These are phyloP conservation scores for Zasmidium cellare DNA, from an alignment of 2,329 filamentous ascomycete species.

Conservation along the genomic window DNA sequence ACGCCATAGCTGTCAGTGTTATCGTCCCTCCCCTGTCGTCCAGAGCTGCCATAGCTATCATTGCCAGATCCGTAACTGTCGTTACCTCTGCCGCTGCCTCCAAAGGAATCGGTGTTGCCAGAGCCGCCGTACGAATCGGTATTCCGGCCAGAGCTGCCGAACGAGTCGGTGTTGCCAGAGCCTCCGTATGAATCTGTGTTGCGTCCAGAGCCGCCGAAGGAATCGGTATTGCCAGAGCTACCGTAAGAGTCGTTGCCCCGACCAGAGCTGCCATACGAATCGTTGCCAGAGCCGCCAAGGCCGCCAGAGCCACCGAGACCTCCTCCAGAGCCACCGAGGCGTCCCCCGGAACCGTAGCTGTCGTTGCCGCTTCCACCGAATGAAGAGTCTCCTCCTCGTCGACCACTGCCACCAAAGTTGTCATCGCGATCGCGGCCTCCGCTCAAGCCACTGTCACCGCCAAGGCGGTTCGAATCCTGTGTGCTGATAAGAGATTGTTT, in stretches of 20 bases:
- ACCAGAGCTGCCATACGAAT: background rate
- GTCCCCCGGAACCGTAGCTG: background rate
- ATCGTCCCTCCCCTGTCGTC: slow-evolving; percentile 2
- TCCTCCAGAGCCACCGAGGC: slow-evolving; percentile 5
- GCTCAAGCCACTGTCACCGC: background rate
- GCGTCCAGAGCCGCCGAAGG: slow-evolving; percentile 12
- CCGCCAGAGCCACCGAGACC: slow-evolving; percentile 3
- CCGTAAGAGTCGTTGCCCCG: background rate
- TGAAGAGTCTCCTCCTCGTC: background rate
- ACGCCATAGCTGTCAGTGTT: slow-evolving; percentile 3
- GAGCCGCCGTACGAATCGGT: slow-evolving; percentile 8
- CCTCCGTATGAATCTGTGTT: slow-evolving; percentile 1
- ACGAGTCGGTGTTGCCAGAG: slow-evolving; percentile 8
- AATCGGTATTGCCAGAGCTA: slow-evolving; percentile 1
- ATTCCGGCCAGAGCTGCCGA: slow-evolving; percentile 10
- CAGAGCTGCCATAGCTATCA: slow-evolving; percentile 13
- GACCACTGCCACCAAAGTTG: background rate
- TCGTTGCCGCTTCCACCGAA: background rate
- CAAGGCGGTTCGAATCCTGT: background rate
- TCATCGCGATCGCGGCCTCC: background rate
- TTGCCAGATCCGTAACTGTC: slow-evolving; percentile 1
- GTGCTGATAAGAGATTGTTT: background rate
- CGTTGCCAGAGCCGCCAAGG: slow-evolving; percentile 1
- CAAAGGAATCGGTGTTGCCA: background rate
- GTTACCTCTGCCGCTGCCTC: background rate